Percentiles rank a stretch among this genome's conserved stretches.
These are phyloP conservation scores for Trichocomaceae sp. DNA, from an alignment of 2,329 filamentous ascomycete genomes.

Conservation along the genomic window DNA sequence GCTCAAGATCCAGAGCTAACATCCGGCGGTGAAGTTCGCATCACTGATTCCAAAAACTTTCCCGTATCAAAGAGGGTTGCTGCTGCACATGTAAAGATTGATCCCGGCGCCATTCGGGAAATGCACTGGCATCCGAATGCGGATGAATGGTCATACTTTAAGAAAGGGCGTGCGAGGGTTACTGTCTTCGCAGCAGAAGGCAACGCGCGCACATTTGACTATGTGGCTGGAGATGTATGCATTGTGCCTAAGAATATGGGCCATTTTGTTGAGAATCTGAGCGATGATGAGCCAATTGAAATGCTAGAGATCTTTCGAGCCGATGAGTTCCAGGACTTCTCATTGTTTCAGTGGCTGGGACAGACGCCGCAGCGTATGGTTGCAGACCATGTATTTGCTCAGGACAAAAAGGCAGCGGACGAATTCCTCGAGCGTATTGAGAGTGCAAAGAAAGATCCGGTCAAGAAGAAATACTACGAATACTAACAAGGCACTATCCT, in stretches of 20 bases:
- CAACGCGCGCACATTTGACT: constrained; percentile 66
- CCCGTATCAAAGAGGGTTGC: constrained; percentile 65
- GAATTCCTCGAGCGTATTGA: constrained; percentile 58
- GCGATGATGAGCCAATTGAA: constrained; percentile 63
- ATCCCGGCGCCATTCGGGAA: constrained; percentile 64
- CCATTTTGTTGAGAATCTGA: constrained; percentile 71
- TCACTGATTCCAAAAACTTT: constrained; percentile 68
- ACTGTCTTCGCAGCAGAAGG: constrained; percentile 69
- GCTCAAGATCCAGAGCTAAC: constrained; percentile 55
- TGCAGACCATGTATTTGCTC: constrained; percentile 59
- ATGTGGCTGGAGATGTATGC: constrained; percentile 65
- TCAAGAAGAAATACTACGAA: constrained; percentile 11
- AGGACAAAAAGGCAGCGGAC: constrained; percentile 54
- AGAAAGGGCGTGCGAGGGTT: constrained; percentile 61
- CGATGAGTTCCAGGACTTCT: constrained; percentile 64
- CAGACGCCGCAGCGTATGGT: constrained; percentile 63
- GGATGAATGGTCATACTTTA: constrained; percentile 74
- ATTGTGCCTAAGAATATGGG: constrained; percentile 70
- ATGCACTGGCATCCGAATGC: constrained; percentile 78
- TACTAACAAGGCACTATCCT: background rate
- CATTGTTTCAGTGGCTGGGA: constrained; percentile 53
- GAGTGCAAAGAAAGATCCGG: constrained; percentile 43
- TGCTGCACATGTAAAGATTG: constrained; percentile 62
- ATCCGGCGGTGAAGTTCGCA: constrained; percentile 62
- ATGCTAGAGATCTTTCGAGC: constrained; percentile 68